Evolutionary conservation across 345 rosid species (phyloP).

Genomic region (Erucastrum elatum): DNA sequence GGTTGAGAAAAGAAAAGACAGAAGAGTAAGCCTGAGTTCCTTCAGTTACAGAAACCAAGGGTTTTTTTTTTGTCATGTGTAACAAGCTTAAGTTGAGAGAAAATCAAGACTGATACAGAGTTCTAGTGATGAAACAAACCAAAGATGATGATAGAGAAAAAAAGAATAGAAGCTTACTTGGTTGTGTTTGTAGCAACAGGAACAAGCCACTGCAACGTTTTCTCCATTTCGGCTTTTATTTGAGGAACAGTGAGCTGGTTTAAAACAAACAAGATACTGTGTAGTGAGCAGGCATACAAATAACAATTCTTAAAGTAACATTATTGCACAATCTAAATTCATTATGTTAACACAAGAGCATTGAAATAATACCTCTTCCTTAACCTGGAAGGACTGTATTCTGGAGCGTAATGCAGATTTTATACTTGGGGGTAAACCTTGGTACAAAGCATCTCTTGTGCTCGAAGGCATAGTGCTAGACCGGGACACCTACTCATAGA

Average conservation of each 20-base stretch:
- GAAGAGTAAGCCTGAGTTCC: conserved; percentile 7
- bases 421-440: conserved; percentile 84
- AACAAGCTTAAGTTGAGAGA: neutral
- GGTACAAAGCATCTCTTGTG: conserved; percentile 93
- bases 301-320: conserved; percentile 15
- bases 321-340: neutral
- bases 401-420: conserved; percentile 81
- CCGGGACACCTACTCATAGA: conserved; percentile 73
- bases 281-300: conserved; percentile 19
- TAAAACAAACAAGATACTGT: conserved; percentile 5
- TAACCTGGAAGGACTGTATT: conserved; percentile 63
- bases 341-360: conserved; percentile 4
- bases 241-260: conserved; percentile 67
- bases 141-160: neutral
- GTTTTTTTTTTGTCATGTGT: neutral
- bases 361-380: conserved; percentile 68
- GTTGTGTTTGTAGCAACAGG: conserved; percentile 92
- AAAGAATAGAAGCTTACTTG: conserved; percentile 50
- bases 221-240: conserved; percentile 95
- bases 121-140: neutral
- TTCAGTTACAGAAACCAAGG: neutral
- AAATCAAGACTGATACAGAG: neutral
- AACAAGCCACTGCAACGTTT: conserved; percentile 93
- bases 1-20: conserved; percentile 29
- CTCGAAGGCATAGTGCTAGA: conserved; percentile 91